Base-by-base conservation (phyloP, 2,329 filamentous ascomycete genomes). In the Colletotrichum sublineola region DNA sequence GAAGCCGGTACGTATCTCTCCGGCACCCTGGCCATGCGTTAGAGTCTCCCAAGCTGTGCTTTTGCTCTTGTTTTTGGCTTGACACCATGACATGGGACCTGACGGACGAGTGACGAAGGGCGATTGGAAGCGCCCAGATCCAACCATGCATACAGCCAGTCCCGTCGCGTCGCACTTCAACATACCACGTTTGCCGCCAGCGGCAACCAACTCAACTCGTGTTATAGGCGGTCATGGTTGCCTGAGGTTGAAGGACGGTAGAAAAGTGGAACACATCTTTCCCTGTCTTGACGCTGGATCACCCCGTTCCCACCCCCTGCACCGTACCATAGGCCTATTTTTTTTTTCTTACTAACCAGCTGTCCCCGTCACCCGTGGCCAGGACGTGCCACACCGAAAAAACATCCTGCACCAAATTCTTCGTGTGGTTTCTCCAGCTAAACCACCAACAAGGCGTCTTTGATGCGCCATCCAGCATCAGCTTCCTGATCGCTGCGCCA, bases 341-440 rank as follows among this genome's bases (percentile, higher is more conserved):
- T 46, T n/a, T 46, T 57, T 67, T 63, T 62, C 53, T 69, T 64
- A 29, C 31, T 29, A 44, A 58, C 40, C 40, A 60, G 55, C 55
- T 73, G 67, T 62, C 56, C 62, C 66, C 56, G 52, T 67, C 40
- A 48, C 55, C 60, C 56, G 71, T 71, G 67, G 48, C 62, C 57
- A 15, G 62, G 67, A 67, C 62, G 61, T 71, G 62, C 71, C 71
- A 73, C 71, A 67, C 71, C 56, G 65, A 73, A 71, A 67, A 73
- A 68, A 29, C 58, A 61, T 62, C 71, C 57, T 46, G 50, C 63
- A 52, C 71, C 71, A 71, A 73, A 73, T 67, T 73, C 69, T 72
- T 65, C 60, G 29, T 42, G 56, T 69, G 36, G 60, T 61, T 63
- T n/a, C 42, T 63, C 42, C 56, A 62, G 67, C 61, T 55, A 70